Conservation (phyloP, 148 eudicot genomes). For the Rhododendron mucronatum region DNA sequence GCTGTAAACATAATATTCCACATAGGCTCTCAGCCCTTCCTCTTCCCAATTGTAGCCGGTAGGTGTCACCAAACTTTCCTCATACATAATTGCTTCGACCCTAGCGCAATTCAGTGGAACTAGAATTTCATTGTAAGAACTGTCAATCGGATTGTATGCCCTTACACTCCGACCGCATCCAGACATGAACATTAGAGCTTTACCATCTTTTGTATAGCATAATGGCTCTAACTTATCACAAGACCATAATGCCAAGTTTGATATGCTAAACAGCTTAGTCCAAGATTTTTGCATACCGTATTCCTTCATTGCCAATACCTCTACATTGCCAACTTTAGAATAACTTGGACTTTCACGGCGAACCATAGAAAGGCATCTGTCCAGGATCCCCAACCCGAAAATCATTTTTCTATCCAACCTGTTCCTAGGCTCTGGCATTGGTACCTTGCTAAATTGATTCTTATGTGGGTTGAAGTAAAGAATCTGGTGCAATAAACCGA, state of each 20-base stretch:
- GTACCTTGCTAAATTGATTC: background rate
- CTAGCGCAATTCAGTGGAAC: no score
- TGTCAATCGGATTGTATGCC: background rate
- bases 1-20: no score
- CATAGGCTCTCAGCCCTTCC: background rate
- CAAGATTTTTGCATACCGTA: background rate
- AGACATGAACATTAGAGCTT: background rate
- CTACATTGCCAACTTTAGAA: background rate
- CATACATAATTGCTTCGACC: background rate
- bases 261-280: background rate
- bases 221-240: background rate
- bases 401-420: background rate
- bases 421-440: background rate
- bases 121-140: background rate
- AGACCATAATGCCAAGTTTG: background rate
- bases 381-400: background rate
- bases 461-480: background rate
- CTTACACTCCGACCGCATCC: background rate
- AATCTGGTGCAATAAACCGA: background rate
- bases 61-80: constrained; percentile 4
- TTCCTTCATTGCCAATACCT: constrained; percentile 3
- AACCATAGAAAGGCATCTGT: constrained; percentile 4
- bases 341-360: background rate
- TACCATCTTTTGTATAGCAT: background rate
- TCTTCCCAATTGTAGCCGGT: background rate